phyloP scores from a whole-genome alignment of 2,329 filamentous ascomycete genomes.

The Monilinia vaccinii-corymbosi region DNA sequence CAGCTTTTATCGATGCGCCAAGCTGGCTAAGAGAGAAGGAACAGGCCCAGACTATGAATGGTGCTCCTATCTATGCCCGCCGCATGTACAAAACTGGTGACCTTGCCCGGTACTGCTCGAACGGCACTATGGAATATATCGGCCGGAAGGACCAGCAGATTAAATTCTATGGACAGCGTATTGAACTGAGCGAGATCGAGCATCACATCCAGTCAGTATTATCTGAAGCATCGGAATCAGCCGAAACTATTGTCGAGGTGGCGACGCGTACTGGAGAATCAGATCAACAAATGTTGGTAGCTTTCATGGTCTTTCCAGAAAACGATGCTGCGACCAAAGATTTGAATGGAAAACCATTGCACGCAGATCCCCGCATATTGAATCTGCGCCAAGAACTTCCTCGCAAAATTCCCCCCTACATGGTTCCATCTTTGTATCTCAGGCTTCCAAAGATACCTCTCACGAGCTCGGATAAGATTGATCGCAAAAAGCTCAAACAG shows the following conservation, averaged over 20 bases:
- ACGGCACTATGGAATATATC: conserved; percentile 44
- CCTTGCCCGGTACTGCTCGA: conserved; percentile 43
- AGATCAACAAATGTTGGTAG: background rate
- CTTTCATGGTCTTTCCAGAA: background rate
- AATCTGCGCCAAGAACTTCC: background rate
- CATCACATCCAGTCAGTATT: background rate
- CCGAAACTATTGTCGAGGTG: background rate
- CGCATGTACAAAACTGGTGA: conserved; percentile 52
- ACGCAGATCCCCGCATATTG: background rate
- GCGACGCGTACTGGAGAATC: background rate
- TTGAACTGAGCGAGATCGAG: conserved; percentile 55
- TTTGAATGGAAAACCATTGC: background rate
- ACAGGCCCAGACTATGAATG: conserved; percentile 8
- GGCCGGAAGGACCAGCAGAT: conserved; percentile 57
- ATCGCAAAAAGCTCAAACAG: background rate
- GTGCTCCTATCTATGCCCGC: conserved; percentile 31
- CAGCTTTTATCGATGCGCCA: conserved; percentile 45
- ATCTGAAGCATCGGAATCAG: background rate
- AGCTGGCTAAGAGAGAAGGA: conserved; percentile 18
- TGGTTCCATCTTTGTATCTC: background rate
- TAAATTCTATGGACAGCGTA: conserved; percentile 53
- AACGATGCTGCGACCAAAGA: background rate
- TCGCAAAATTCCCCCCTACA: background rate
- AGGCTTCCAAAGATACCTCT: background rate
- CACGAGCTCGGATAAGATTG: background rate